These are phyloP conservation scores for Mycena epipterygia DNA, from an alignment of 768 basidiomycete species.

Conservation along the genomic window DNA sequence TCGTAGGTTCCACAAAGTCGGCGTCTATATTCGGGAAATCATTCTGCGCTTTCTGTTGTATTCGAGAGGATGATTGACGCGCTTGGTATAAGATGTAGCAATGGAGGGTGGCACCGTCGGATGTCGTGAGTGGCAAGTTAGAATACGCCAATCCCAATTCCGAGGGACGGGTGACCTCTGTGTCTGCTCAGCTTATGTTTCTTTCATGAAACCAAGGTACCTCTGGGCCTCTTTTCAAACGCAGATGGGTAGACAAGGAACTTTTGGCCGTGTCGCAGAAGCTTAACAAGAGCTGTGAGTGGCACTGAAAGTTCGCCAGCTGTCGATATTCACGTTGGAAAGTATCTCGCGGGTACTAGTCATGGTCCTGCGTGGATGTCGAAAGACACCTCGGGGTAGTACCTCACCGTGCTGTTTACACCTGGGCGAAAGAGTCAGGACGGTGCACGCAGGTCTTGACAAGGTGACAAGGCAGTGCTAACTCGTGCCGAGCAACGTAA, in stretches of 20 bases:
- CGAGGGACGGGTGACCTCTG: constrained; percentile 1
- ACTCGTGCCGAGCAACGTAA: too few species aligned
- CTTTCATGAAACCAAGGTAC: background rate
- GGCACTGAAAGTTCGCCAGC: background rate
- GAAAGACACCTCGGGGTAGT: too few species aligned
- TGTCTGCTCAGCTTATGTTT: background rate
- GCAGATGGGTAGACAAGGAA: constrained; percentile 40
- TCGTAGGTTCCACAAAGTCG: background rate
- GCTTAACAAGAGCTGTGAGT: constrained; percentile 10
- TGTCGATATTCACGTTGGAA: constrained; percentile 1
- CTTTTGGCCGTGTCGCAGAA: constrained; percentile 35
- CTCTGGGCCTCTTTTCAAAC: constrained; percentile 28
- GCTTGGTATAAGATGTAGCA: constrained; percentile 27
- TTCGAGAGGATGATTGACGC: constrained; percentile 1
- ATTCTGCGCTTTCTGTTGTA: background rate
- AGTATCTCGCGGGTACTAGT: background rate
- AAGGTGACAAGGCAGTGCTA: too few species aligned
- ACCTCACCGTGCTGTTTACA: too few species aligned
- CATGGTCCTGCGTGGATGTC: background rate
- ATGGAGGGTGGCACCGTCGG: constrained; percentile 24
- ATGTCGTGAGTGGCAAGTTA: constrained; percentile 13
- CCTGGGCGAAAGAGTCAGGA: too few species aligned
- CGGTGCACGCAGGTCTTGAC: too few species aligned
- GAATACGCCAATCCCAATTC: constrained; percentile 25
- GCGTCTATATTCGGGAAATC: constrained; percentile 6